Base-by-base conservation (phyloP, 2,329 filamentous ascomycete genomes). In the Aspergillus caelatus region DNA sequence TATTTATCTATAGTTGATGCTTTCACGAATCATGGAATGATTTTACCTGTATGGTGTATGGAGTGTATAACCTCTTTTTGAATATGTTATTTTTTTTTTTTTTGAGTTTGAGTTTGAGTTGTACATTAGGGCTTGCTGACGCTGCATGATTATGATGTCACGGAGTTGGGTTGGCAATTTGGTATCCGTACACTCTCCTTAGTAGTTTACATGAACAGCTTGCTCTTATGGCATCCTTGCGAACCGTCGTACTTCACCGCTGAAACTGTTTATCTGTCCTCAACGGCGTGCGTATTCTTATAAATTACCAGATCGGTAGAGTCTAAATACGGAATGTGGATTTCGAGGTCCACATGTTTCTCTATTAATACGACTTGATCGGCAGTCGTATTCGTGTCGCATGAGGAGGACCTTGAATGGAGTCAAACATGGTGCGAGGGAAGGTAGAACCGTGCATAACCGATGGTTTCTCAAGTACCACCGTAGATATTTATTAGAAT, bases 331-430 rank as follows among this genome's bases (percentile, higher is more conserved):
- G 34, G 21, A 39, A 36, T 55, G 34, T 36, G 34, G 52, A 26
- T 55, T 52, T n/a, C n/a, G 10, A 16, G 32, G 11, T 39, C 52
- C 52, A 55, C 52, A 12, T 39, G 52, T 23, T 55, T 36, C 32
- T 39, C n/a, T 23, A 39, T 55, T 39, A 36, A 55, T 36, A 55
- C 30, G 52, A 55, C n/a, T 36, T 23, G 52, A 55, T 55, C 52
- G 52, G n/a, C 52, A 26, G 14, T 55, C 52, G 52, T 55, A 55
- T 39, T 55, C 52, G 52, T 55, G 30, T 55, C 12, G 28, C 48
- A 32, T 9, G 48, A 52, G 19, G 48, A 52, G 19, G 48, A 52
- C 34, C 48, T 52, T 19, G 4, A n/a, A 52, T n/a, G 28, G 28
- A 12, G 48, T 32, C 16, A 30, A 32, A 52, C 48, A 52, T 23